Percentiles rank a stretch among this genome's conserved stretches.
These are phyloP conservation scores for Podila minutissima DNA, from an alignment of 192 early-diverging fungal species.

Conservation along the genomic window DNA sequence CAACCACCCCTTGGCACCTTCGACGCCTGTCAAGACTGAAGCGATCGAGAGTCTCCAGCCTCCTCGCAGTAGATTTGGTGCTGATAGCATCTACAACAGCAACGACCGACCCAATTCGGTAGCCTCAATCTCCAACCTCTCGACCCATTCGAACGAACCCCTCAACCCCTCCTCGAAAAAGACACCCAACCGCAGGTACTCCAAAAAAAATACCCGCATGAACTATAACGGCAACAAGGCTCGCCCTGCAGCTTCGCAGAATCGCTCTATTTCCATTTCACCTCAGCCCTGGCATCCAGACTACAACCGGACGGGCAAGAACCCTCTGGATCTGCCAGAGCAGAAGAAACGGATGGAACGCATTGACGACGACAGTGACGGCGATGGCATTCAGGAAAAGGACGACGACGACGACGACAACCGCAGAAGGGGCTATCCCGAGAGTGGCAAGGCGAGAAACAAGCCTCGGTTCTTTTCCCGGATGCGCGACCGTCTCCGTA, in stretches of 20 bases:
- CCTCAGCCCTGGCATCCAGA: constrained; percentile 48
- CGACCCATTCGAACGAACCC: constrained; percentile 41
- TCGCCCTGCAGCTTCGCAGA: constrained; percentile 6
- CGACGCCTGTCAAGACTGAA: neutral
- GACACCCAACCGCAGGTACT: neutral
- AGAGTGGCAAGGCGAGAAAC: constrained; percentile 20
- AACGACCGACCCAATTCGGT: constrained; percentile 25
- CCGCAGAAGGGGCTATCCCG: neutral
- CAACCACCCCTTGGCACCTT: neutral
- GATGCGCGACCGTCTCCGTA: constrained; percentile 8
- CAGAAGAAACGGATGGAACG: neutral
- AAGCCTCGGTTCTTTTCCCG: constrained; percentile 16
- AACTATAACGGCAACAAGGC: neutral
- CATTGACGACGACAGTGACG: neutral
- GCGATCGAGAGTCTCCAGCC: constrained; percentile 16
- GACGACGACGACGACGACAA: neutral
- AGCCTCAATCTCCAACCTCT: constrained; percentile 27
- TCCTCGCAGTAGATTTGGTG: constrained; percentile 17
- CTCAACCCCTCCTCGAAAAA: constrained; percentile 10
- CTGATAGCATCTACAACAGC: neutral
- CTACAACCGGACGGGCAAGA: constrained; percentile 3
- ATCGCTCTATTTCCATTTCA: constrained; percentile 23
- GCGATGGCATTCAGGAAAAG: neutral
- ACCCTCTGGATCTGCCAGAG: constrained; percentile 19
- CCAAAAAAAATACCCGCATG: neutral